These are phyloP conservation scores for Entomortierella parvispora DNA, from an alignment of 192 early-diverging fungal species.

Conservation along the genomic window DNA sequence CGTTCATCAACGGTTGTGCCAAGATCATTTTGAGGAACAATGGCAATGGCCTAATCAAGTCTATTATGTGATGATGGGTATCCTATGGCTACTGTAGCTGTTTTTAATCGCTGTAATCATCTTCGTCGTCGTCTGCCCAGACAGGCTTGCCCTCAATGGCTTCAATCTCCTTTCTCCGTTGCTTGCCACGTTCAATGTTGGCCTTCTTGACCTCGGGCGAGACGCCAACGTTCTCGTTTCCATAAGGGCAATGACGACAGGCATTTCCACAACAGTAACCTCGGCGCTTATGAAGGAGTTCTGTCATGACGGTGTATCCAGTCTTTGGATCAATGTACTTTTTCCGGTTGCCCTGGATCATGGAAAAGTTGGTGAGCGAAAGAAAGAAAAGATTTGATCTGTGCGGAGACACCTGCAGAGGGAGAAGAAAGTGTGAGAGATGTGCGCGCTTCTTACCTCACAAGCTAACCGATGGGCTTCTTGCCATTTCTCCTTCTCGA, in stretches of 20 bases:
- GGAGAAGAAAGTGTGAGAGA: background rate
- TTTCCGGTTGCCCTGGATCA: conserved; percentile 48
- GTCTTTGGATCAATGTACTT: conserved; percentile 74
- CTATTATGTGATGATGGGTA: too few relatives aligned
- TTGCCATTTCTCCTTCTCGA: conserved; percentile 48
- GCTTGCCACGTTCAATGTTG: conserved; percentile 38
- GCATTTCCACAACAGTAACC: conserved; percentile 76
- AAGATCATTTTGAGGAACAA: too few relatives aligned
- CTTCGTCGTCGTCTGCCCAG: conserved; percentile 42
- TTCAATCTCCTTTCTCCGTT: conserved; percentile 39
- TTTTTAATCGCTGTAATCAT: conserved; percentile 32
- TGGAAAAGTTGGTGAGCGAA: background rate
- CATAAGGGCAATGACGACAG: conserved; percentile 74
- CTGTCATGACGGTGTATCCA: conserved; percentile 74
- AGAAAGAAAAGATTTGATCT: background rate
- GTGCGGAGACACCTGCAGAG: background rate
- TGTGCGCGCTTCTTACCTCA: conserved; percentile 42
- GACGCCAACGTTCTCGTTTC: conserved; percentile 69
- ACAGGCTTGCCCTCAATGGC: conserved; percentile 47
- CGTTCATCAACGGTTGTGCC: too few relatives aligned
- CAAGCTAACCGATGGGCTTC: conserved; percentile 39
- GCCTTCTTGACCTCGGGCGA: conserved; percentile 55
- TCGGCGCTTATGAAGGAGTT: conserved; percentile 62
- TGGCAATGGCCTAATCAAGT: too few relatives aligned
- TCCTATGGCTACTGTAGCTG: too few relatives aligned